These are phyloP conservation scores for Fraxinus nigra DNA, from an alignment of 305 asterid species.

Conservation along the genomic window DNA sequence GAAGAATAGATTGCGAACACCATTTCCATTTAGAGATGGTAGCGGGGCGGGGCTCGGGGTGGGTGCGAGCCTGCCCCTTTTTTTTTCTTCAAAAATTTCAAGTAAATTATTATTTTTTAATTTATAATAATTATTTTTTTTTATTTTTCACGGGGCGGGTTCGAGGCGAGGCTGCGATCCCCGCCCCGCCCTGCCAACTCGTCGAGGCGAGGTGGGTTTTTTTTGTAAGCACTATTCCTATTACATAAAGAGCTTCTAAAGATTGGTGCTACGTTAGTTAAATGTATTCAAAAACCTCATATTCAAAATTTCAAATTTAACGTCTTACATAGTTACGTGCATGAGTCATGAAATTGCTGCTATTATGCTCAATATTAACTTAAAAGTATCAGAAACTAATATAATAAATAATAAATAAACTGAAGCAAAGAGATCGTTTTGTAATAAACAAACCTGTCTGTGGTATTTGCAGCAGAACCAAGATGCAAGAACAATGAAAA, in stretches of 20 bases:
- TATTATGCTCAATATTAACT: neutral
- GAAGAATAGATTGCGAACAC: neutral
- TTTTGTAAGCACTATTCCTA: no score
- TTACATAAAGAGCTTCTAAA: neutral
- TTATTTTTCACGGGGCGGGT: no score
- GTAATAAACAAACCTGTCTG: slow-evolving; percentile 19
- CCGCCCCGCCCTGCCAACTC: no score
- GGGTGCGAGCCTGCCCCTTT: no score
- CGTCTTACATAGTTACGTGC: neutral
- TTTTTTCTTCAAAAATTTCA: no score
- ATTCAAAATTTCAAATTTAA: neutral
- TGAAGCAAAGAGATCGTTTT: neutral
- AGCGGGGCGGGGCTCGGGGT: no score
- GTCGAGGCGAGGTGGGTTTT: no score
- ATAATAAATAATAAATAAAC: neutral
- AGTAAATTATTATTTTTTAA: no score
- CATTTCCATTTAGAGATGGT: no score
- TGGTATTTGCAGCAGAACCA: neutral
- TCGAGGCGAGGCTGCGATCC: no score
- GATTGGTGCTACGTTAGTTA: neutral
- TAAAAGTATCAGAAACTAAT: neutral
- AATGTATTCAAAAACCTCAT: neutral
- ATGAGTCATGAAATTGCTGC: neutral
- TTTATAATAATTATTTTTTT: no score
- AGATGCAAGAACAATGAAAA: slow-evolving; percentile 9